Percentiles rank a stretch among this genome's conserved stretches.
Evolutionary conservation across 495 filamentous ascomycete genomes (phyloP).

Genomic region (Parathielavia appendiculata): DNA sequence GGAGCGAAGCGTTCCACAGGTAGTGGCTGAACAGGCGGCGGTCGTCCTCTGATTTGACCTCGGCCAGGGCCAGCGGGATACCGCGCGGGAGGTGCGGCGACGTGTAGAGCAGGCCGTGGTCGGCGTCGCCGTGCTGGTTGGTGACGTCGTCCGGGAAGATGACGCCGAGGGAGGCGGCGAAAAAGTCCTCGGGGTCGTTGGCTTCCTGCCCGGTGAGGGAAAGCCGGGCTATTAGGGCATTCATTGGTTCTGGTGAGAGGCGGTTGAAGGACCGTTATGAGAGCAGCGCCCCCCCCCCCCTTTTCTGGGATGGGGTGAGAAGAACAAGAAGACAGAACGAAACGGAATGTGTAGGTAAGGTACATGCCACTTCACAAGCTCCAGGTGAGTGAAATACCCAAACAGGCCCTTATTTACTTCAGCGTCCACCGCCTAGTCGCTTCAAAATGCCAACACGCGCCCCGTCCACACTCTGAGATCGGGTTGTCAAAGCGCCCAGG

Average conservation of each 20-base stretch:
- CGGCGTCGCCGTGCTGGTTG: constrained; percentile 69
- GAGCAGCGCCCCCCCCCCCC: no score
- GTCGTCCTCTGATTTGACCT: constrained; percentile 52
- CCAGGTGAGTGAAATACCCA: no score
- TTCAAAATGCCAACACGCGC: no score
- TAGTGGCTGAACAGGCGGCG: constrained; percentile 72
- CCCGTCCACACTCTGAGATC: no score
- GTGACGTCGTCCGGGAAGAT: constrained; percentile 74
- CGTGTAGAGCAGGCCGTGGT: constrained; percentile 60
- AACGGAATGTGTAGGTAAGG: no score
- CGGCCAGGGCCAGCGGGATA: constrained; percentile 47
- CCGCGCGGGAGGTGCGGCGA: constrained; percentile 49
- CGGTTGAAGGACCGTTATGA: not conserved
- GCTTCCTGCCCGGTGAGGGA: constrained; percentile 30
- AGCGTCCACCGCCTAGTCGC: no score
- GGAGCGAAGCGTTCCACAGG: constrained; percentile 77
- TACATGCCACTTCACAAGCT: not conserved
- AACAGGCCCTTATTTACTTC: no score
- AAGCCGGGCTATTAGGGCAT: constrained; percentile 41
- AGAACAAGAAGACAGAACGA: not conserved
- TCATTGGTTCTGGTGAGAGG: not conserved
- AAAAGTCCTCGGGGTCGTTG: constrained; percentile 58
- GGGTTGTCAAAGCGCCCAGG: no score
- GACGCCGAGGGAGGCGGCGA: constrained; percentile 56
- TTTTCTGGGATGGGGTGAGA: not conserved